Percentiles rank a stretch among this genome's conserved stretches.
Conservation (phyloP, 2,329 filamentous ascomycete genomes). For the Fusarium luffae region DNA sequence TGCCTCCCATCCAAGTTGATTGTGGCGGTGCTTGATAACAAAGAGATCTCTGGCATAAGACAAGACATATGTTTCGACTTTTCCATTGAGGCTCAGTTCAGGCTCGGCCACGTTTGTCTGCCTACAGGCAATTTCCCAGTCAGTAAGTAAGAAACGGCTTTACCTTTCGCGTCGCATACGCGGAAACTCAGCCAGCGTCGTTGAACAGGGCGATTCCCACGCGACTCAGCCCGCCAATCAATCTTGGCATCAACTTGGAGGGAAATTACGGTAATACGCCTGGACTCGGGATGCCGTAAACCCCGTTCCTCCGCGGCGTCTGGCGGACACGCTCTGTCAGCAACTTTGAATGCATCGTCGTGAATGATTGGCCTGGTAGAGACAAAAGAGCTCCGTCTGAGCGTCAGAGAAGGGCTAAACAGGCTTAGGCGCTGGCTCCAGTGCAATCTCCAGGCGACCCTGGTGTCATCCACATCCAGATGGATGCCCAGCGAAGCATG, state of each 20-base stretch:
- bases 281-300: slow-evolving; percentile 40
- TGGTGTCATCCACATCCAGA: slow-evolving; percentile 21
- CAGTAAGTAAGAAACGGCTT: slow-evolving; percentile 23
- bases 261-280: slow-evolving; percentile 46
- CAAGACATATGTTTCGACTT: slow-evolving; percentile 3
- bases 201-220: slow-evolving; percentile 37
- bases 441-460: slow-evolving; percentile 43
- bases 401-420: slow-evolving; percentile 40
- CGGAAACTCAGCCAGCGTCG: slow-evolving; percentile 23
- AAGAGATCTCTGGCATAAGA: slow-evolving; percentile 4
- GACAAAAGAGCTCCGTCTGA: slow-evolving; percentile 33
- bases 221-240: slow-evolving; percentile 36
- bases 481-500: slow-evolving; percentile 12
- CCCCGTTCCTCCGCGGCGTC: slow-evolving; percentile 43
- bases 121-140: slow-evolving; percentile 4
- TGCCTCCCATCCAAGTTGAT: slow-evolving; percentile 23
- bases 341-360: slow-evolving; percentile 27
- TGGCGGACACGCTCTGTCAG: slow-evolving; percentile 37
- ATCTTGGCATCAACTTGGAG: slow-evolving; percentile 38
- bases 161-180: slow-evolving; percentile 19
- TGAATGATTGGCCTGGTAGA: slow-evolving; percentile 31
- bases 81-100: slow-evolving; percentile 17
- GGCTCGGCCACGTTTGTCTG: slow-evolving; percentile 10
- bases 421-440: slow-evolving; percentile 39
- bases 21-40: slow-evolving; percentile 20